Evolutionary conservation across 306 rosid species (phyloP).

Genomic region (Lathyrus sativus): DNA sequence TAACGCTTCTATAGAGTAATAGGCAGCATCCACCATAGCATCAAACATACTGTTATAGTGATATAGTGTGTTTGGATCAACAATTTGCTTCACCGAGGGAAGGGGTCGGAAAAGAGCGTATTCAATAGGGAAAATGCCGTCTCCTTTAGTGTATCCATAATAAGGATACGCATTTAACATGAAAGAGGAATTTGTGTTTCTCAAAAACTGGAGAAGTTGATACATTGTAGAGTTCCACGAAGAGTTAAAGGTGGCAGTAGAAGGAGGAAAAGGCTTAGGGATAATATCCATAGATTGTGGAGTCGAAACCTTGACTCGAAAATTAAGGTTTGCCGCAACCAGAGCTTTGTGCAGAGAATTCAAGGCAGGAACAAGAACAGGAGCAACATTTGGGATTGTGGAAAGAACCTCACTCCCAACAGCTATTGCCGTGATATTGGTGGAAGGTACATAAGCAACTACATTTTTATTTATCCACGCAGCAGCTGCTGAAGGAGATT

Average conservation of each 20-base stretch:
- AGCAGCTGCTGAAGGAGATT: constrained; percentile 86
- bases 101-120: constrained; percentile 91
- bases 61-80: constrained; percentile 94
- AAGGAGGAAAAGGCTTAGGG: constrained; percentile 90
- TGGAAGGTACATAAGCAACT: constrained; percentile 76
- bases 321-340: constrained; percentile 82
- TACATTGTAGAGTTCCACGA: constrained; percentile 73
- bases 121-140: constrained; percentile 90
- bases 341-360: constrained; percentile 86
- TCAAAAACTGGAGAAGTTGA: constrained; percentile 77
- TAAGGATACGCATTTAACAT: constrained; percentile 88
- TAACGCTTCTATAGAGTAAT: constrained; percentile 78
- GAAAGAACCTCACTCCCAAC: constrained; percentile 98
- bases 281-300: constrained; percentile 92
- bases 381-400: constrained; percentile 72
- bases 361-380: constrained; percentile 92
- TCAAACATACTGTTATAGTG: constrained; percentile 96
- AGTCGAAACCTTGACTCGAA: constrained; percentile 82
- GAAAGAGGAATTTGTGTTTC: constrained; percentile 76
- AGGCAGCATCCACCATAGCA: constrained; percentile 97
- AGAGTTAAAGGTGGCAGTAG: constrained; percentile 81
- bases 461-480: constrained; percentile 93
- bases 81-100: constrained; percentile 92
- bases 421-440: constrained; percentile 87
- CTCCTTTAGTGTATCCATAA: constrained; percentile 73